Evolutionary conservation across 768 basidiomycete species (phyloP), one percentile per base, ranked within the genome.

Genomic region (Collybia sordida): DNA sequence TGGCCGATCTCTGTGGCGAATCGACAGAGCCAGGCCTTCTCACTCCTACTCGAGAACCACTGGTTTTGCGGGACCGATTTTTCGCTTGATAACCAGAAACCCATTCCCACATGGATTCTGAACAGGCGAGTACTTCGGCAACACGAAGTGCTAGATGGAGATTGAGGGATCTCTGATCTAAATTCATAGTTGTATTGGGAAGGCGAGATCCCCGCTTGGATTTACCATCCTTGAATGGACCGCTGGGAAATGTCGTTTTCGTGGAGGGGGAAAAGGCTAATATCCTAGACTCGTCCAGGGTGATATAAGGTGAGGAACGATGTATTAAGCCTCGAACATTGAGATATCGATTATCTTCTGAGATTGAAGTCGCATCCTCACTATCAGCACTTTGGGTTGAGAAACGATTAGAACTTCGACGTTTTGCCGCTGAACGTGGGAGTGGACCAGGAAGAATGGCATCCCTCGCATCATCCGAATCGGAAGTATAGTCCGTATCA

Each of bases 71-170:
- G 14, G 36, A 47, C 25, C 40, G 46, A 15, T 49, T 55, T 31
- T 54, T 51, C 11, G 55, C 60, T 67, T 83, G 82, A 52, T 75
- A 77, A 21, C 75, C 75, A 18, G 69, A 59, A 3, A 89, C 77
- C 80, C 82, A 89, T 47, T 86, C 86, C 88, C 88, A 90, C 86
- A 90, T 90, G 24, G 81, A 73, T 64, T 90, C 88, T 0, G 82
- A 73, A 57, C 86, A 89, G 6, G 75, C 85, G 12, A 88, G 55
- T n/a, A 89, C 73, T 61, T 87, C 88, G 50, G 78, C 73, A 7
- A 78, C 77, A 12, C 85, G 74, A 54, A 82, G 50, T 15, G 77
- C 69, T n/a, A 90, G 71, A 64, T 86, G 85, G 51, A 88, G 63
- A 58, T 85, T 84, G 40, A 88, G 64, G 6, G 77, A 73, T 47